Base-by-base conservation (phyloP, 495 filamentous ascomycete species). In the Tetracladium setigerum region DNA sequence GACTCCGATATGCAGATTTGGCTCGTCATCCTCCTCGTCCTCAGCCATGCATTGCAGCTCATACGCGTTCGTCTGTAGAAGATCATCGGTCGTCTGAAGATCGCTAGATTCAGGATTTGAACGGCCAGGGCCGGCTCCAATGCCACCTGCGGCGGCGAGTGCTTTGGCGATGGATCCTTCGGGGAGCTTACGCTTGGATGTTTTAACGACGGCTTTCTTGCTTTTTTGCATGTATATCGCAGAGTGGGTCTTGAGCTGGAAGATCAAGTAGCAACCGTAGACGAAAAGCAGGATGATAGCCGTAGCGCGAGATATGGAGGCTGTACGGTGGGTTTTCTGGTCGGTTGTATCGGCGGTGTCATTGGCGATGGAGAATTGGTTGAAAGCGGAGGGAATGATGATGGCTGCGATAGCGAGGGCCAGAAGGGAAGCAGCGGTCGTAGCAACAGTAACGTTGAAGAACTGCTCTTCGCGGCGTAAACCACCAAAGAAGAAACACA, bases 401-500 rank as follows among this genome's bases (percentile, higher is more conserved):
- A 95, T 67, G 61, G 73, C 79, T 45, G 74, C 81, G 10, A 91
- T 83, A 14, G 84, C 81, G 17, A 95, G 67, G 2, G 87, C 78
- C 1, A 95, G 71, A 13, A 95, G 63, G 65, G 80, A 85, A 18
- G 86, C 78, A 1, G 89, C 87, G 0, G 89, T 95, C 58, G 91
- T 87, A 2, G 89, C 89, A 16, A 95, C 87, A 1, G 82, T 83
- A 0, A 84, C 80, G 67, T 95, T 95, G 74, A 95, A 95, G 60
- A 78, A 79, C 52, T 95, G 89, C 57, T 94, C 83, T 31, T 76
- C 50, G 13, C 89, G 81, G 39, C 82, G 79, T 44, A 90, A 59
- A 18, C 89, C 89, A 15, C 89, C 88, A 41, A 83, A 83, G 66
- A 91, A 86, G 71, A 95, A 95, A 60, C 81, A 87, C 82, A 90